These are phyloP conservation scores for Chrysoporthe deuterocubensis DNA, from an alignment of 2,329 filamentous ascomycete species.

Conservation along the genomic window DNA sequence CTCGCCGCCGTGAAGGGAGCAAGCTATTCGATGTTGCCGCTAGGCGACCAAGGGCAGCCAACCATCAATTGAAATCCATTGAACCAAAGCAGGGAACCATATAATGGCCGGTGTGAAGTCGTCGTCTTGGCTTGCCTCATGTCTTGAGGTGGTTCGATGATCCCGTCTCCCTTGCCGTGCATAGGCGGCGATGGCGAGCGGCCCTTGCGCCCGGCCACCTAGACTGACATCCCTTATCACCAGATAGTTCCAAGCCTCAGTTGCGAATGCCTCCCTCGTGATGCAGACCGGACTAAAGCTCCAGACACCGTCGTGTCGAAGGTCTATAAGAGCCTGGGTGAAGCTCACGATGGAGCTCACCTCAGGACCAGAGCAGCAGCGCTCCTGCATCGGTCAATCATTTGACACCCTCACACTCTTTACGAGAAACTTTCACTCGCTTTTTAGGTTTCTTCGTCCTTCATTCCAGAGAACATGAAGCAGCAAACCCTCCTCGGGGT, in stretches of 20 bases:
- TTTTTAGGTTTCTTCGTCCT: neutral
- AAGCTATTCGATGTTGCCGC: constrained; percentile 11
- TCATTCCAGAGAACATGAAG: constrained; percentile 14
- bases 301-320: neutral
- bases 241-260: constrained; percentile 9
- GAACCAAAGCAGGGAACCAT: neutral
- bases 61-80: constrained; percentile 16
- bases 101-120: neutral
- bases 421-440: constrained; percentile 12
- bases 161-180: constrained; percentile 22
- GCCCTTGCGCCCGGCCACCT: constrained; percentile 14
- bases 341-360: constrained; percentile 18
- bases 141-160: constrained; percentile 3
- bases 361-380: constrained; percentile 11
- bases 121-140: neutral
- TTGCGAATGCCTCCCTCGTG: constrained; percentile 24
- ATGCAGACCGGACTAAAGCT: neutral
- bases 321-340: constrained; percentile 20
- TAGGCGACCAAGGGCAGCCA: constrained; percentile 26
- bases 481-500: constrained; percentile 16
- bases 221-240: constrained; percentile 20
- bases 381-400: constrained; percentile 12
- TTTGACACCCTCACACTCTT: neutral
- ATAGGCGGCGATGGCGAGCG: constrained; percentile 1
- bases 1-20: constrained; percentile 18